Conservation (phyloP, 345 rosid genomes). For the Aethionema arabicum region DNA sequence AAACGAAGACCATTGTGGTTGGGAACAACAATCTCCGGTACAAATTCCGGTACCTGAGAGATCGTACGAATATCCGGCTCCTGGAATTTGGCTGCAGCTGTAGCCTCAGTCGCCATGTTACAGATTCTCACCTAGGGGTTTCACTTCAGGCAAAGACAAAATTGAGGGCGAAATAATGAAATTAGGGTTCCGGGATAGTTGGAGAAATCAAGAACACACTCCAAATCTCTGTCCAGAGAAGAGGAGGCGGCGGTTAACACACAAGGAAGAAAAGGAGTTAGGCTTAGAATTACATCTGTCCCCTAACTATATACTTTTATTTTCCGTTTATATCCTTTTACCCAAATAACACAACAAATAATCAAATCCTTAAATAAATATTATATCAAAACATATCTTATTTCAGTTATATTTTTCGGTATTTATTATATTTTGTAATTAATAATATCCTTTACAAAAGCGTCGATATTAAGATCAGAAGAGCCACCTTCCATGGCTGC, state of each 20-base stretch:
- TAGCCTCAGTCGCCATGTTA: slow-evolving; percentile 65
- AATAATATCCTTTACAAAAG: slow-evolving; percentile 38
- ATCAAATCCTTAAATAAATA: too few relatives aligned
- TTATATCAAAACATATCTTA: too few relatives aligned
- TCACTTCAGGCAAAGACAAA: neutral
- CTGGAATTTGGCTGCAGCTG: slow-evolving; percentile 53
- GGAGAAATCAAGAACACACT: slow-evolving; percentile 7
- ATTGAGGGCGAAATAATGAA: neutral
- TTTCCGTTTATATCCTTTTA: too few relatives aligned
- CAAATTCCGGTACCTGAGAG: slow-evolving; percentile 62
- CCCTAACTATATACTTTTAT: slow-evolving; percentile 5
- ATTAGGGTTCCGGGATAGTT: slow-evolving; percentile 33
- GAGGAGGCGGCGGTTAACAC: slow-evolving; percentile 34
- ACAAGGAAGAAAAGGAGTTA: neutral
- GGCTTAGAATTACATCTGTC: slow-evolving; percentile 4
- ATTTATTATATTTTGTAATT: neutral
- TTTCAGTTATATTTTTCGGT: too few relatives aligned
- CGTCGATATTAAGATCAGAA: slow-evolving; percentile 43
- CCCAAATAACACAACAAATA: too few relatives aligned
- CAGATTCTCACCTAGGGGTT: neutral
- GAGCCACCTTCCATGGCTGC: slow-evolving; percentile 22
- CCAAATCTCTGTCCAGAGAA: slow-evolving; percentile 35
- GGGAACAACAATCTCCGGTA: slow-evolving; percentile 45
- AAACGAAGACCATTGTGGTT: slow-evolving; percentile 62
- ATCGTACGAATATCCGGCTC: slow-evolving; percentile 66